A percentile compares a stretch with the other conserved stretches of the same genome.
These are phyloP conservation scores for Stephanodiscus triporus DNA, from an alignment of 108 stramenopile genomes.

Conservation along the genomic window DNA sequence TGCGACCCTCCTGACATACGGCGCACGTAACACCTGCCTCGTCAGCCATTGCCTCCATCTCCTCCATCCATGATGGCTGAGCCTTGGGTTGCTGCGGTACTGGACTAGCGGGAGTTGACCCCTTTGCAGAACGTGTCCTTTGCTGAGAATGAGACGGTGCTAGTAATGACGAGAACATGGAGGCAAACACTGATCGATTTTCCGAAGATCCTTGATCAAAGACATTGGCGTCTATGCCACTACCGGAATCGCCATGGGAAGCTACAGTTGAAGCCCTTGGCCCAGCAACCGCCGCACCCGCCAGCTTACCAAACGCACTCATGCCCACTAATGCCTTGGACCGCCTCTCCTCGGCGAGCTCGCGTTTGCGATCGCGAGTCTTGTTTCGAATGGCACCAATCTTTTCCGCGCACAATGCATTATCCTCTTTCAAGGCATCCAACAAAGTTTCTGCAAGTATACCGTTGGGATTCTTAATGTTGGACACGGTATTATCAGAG, in stretches of 20 bases:
- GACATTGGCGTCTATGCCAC: not conserved
- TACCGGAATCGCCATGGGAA: not conserved
- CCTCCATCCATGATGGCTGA: conserved; percentile 78
- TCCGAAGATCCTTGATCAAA: conserved; percentile 14
- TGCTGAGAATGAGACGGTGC: conserved; percentile 42
- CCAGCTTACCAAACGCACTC: conserved; percentile 52
- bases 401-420: conserved; percentile 37
- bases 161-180: conserved; percentile 56
- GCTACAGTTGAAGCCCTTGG: conserved; percentile 1
- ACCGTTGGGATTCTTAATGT: conserved; percentile 63
- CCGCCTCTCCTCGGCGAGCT: conserved; percentile 77
- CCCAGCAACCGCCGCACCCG: conserved; percentile 23
- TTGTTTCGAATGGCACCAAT: conserved; percentile 54
- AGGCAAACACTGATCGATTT: conserved; percentile 50
- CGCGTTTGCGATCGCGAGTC: conserved; percentile 79
- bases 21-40: conserved; percentile 80
- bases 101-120: conserved; percentile 11
- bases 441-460: conserved; percentile 83
- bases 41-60: conserved; percentile 87
- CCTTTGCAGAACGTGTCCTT: conserved; percentile 11
- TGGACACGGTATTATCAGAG: conserved; percentile 60
- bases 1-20: conserved; percentile 85
- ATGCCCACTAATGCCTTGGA: conserved; percentile 70
- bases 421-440: conserved; percentile 66
- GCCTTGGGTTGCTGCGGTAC: conserved; percentile 3